A percentile compares a stretch with the other conserved stretches of the same genome.
These are phyloP conservation scores for Zizania latifolia DNA, from an alignment of 176 grass and related monocot species.

Conservation along the genomic window DNA sequence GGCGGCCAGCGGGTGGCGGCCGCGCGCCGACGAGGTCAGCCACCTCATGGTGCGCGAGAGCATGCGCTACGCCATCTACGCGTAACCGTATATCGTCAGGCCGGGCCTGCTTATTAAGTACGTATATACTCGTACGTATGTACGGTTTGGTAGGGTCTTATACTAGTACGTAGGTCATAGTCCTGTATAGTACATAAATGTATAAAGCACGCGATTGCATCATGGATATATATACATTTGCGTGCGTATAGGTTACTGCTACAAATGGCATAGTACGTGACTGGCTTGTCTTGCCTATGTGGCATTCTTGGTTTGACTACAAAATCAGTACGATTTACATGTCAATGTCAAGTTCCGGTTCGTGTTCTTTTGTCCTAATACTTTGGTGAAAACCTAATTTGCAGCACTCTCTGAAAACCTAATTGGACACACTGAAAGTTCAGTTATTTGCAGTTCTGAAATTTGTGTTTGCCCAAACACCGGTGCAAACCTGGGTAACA, in stretches of 20 bases:
- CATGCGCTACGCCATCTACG: constrained; percentile 79
- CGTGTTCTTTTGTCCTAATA: neutral
- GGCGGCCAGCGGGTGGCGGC: constrained; percentile 39
- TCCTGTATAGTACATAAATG: neutral
- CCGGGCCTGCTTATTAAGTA: neutral
- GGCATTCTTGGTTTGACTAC: constrained; percentile 2
- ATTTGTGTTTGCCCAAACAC: neutral
- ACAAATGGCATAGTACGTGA: neutral
- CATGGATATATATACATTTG: no score
- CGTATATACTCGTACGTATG: neutral
- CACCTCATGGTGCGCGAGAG: constrained; percentile 70
- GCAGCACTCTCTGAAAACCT: neutral
- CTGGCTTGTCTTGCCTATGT: neutral
- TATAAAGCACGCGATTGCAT: neutral
- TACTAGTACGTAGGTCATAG: neutral
- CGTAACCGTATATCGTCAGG: constrained; percentile 3
- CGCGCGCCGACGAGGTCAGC: constrained; percentile 55
- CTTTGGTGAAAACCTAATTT: neutral
- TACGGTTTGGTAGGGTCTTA: neutral
- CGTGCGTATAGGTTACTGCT: neutral
- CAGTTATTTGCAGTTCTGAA: neutral
- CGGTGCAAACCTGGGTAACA: neutral
- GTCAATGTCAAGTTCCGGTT: neutral
- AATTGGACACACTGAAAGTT: neutral
- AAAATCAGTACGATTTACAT: neutral